A percentile compares a stretch with the other conserved stretches of the same genome.
These are phyloP conservation scores for Triticum aestivum DNA, from an alignment of 176 grass and related monocot species.

Conservation along the genomic window DNA sequence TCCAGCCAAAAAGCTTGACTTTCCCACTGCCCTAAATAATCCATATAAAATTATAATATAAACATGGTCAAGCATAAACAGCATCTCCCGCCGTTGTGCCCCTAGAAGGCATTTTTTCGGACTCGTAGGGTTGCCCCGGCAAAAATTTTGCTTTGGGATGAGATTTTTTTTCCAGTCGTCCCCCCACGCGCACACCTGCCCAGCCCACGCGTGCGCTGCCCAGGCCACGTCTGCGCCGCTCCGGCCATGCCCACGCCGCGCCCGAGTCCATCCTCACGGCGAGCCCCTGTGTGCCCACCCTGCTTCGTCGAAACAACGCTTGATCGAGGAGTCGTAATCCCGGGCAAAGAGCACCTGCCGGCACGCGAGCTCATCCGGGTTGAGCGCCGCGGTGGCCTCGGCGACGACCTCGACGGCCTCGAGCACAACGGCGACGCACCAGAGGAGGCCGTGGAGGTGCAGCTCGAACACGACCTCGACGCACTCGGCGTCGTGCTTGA, in stretches of 20 bases:
- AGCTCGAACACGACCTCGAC: slow-evolving; percentile 36
- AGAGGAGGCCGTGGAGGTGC: slow-evolving; percentile 67
- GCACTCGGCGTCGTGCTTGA: slow-evolving; percentile 52
- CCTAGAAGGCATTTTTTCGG: too few species aligned
- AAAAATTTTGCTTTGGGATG: too few species aligned
- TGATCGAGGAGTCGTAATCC: slow-evolving; percentile 76
- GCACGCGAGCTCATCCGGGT: slow-evolving; percentile 44
- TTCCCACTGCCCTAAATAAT: too few species aligned
- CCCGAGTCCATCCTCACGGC: slow-evolving; percentile 44
- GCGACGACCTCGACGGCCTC: slow-evolving; percentile 64
- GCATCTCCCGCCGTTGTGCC: too few species aligned
- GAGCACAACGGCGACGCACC: slow-evolving; percentile 73
- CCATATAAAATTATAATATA: too few species aligned
- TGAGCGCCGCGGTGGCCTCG: slow-evolving; percentile 35
- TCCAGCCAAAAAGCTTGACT: too few species aligned
- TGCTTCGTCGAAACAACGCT: slow-evolving; percentile 50
- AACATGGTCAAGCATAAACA: too few species aligned
- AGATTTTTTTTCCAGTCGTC: too few species aligned
- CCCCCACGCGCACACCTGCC: too few species aligned
- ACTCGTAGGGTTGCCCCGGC: too few species aligned
- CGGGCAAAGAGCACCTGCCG: slow-evolving; percentile 42
- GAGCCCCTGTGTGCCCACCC: slow-evolving; percentile 50
- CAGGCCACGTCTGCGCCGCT: too few species aligned
- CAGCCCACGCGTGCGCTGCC: too few species aligned
- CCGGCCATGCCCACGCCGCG: slow-evolving; percentile 41